These are phyloP conservation scores for Mucor saturninus DNA, from an alignment of 371 early-diverging fungal species.

Conservation along the genomic window DNA sequence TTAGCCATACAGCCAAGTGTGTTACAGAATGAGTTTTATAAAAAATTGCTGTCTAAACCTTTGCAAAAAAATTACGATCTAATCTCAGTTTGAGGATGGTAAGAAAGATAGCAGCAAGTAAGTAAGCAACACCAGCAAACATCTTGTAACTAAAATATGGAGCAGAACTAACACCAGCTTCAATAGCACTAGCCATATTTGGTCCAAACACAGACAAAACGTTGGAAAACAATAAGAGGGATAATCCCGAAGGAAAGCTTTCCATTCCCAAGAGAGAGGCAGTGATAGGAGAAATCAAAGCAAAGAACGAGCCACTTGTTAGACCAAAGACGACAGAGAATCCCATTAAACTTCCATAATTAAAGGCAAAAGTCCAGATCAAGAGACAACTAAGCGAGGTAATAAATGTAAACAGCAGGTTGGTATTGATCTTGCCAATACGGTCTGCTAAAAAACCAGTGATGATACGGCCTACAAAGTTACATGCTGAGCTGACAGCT, in stretches of 20 bases:
- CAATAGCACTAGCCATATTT: slow-evolving; percentile 44
- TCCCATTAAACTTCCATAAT: slow-evolving; percentile 43
- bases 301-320: slow-evolving; percentile 47
- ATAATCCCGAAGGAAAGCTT: slow-evolving; percentile 40
- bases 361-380: slow-evolving; percentile 58
- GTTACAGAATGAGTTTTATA: neutral
- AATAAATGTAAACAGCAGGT: slow-evolving; percentile 36
- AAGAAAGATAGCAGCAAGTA: slow-evolving; percentile 19
- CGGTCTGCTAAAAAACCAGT: slow-evolving; percentile 51
- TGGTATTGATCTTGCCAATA: slow-evolving; percentile 51
- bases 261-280: slow-evolving; percentile 39
- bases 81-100: slow-evolving; percentile 25
- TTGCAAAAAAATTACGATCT: slow-evolving; percentile 24
- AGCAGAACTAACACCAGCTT: slow-evolving; percentile 20
- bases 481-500: slow-evolving; percentile 52
- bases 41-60: slow-evolving; percentile 13
- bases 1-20: too few relatives aligned
- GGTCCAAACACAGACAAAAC: slow-evolving; percentile 39
- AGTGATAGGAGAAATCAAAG: slow-evolving; percentile 44
- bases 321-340: slow-evolving; percentile 50
- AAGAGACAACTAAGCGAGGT: slow-evolving; percentile 43
- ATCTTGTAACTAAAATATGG: slow-evolving; percentile 41
- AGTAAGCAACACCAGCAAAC: slow-evolving; percentile 36
- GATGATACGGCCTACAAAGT: slow-evolving; percentile 64
- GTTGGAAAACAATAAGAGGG: slow-evolving; percentile 37